Evolutionary conservation across 345 rosid genomes (phyloP).

Genomic region (Arabis hirsuta): DNA sequence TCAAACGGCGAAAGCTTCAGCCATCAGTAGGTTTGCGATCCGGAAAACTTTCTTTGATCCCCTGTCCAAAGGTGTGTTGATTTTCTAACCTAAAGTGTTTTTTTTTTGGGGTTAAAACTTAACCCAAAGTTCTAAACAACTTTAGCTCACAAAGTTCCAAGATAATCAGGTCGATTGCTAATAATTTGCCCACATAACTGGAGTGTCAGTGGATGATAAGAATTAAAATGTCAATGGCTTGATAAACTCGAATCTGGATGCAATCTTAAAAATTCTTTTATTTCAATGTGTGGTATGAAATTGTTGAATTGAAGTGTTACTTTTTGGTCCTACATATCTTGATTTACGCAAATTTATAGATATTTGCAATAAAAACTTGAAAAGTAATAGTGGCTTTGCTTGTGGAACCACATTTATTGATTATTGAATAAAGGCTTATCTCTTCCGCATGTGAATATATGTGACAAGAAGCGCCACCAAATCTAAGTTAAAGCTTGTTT

Average conservation of each 20-base stretch:
- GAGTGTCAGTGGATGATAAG: conserved; percentile 29
- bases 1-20: too few relatives aligned
- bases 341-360: conserved; percentile 27
- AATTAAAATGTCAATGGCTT: conserved; percentile 25
- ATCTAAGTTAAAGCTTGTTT: conserved; percentile 36
- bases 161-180: conserved; percentile 7
- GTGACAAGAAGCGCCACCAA: conserved; percentile 43
- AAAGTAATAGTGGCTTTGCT: conserved; percentile 12
- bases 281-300: conserved; percentile 41
- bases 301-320: conserved; percentile 26
- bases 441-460: conserved; percentile 38
- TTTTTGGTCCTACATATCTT: conserved; percentile 46
- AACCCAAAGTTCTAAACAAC: background rate
- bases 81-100: too few relatives aligned
- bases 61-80: too few relatives aligned
- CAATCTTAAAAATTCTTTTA: conserved; percentile 18
- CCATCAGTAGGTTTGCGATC: too few relatives aligned
- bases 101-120: too few relatives aligned
- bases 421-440: conserved; percentile 22
- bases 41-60: too few relatives aligned
- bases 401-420: conserved; percentile 32
- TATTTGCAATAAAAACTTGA: background rate
- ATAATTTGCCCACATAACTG: background rate
- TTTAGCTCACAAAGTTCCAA: conserved; percentile 1
- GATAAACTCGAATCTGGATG: conserved; percentile 42